These are phyloP conservation scores for Podospora pseudoanserina DNA, from an alignment of 495 filamentous ascomycete species.

Conservation along the genomic window DNA sequence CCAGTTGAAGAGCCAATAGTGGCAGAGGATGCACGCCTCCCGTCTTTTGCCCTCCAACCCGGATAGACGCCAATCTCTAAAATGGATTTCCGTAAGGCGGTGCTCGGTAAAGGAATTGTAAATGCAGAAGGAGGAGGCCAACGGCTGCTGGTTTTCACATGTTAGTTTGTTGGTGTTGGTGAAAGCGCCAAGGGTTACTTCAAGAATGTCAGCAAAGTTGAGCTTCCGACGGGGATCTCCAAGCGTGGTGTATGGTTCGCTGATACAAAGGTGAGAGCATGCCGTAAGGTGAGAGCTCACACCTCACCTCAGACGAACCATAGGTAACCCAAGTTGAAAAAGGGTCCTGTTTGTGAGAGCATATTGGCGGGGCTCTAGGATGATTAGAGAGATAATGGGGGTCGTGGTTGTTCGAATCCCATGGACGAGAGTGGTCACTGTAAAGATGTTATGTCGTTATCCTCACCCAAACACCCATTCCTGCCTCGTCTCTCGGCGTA, in stretches of 20 bases:
- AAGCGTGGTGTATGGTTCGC: neutral
- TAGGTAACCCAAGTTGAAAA: neutral
- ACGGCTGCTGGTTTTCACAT: neutral
- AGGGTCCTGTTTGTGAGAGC: neutral
- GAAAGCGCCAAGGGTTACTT: neutral
- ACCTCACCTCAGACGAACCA: neutral
- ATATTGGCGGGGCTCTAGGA: neutral
- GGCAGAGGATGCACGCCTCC: neutral
- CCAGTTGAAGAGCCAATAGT: neutral
- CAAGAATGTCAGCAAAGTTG: neutral
- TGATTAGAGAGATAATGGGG: too few species aligned
- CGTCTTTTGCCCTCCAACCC: neutral
- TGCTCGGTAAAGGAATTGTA: neutral
- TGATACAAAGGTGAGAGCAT: neutral
- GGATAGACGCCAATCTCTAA: neutral
- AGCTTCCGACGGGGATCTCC: neutral
- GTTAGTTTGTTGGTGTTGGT: neutral
- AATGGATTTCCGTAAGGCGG: neutral
- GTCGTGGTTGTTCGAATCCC: neutral
- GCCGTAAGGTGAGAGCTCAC: neutral
- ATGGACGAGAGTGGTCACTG: too few species aligned
- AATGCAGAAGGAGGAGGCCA: neutral
- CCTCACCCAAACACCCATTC: too few species aligned
- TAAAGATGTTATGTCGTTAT: too few species aligned
- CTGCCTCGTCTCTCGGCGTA: too few species aligned